Conservation (phyloP, 2,329 filamentous ascomycete genomes). For the Aplosporella prunicola region DNA sequence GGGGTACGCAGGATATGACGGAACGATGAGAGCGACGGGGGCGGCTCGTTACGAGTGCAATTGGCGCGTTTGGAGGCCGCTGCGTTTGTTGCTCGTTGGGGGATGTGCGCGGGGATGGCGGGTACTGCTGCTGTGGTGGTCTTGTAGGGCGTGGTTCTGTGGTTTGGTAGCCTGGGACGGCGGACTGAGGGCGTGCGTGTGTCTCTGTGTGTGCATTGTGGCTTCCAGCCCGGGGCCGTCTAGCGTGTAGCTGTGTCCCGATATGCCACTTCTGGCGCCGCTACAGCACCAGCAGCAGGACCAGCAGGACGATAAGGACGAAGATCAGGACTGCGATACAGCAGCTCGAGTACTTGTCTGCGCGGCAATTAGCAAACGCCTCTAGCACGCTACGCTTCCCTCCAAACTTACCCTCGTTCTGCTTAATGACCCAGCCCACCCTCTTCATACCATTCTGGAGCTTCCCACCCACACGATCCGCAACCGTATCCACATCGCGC, state of each 20-base stretch:
- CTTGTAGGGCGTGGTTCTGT: neutral
- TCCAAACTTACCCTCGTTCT: constrained; percentile 70
- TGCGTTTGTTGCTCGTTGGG: no score
- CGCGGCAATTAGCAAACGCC: constrained; percentile 12
- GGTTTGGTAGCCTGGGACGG: neutral
- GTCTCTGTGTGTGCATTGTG: neutral
- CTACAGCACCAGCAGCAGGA: constrained; percentile 63
- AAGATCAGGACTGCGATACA: constrained; percentile 85
- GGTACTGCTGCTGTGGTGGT: no score
- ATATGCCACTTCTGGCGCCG: constrained; percentile 1
- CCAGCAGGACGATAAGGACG: constrained; percentile 74
- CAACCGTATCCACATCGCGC: constrained; percentile 71
- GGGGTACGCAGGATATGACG: no score
- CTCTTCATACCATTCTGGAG: constrained; percentile 79
- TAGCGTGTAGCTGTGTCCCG: neutral
- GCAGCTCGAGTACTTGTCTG: constrained; percentile 68
- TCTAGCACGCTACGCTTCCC: constrained; percentile 1
- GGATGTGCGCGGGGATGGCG: no score
- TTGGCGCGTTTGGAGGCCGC: no score
- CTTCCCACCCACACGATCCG: constrained; percentile 78
- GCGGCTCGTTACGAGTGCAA: no score
- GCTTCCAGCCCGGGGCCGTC: neutral
- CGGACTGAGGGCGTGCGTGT: neutral
- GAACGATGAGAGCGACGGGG: no score
- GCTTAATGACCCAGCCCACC: constrained; percentile 71